Evolutionary conservation across 768 basidiomycete species (phyloP).

Genomic region (Lactarius trivialis): DNA sequence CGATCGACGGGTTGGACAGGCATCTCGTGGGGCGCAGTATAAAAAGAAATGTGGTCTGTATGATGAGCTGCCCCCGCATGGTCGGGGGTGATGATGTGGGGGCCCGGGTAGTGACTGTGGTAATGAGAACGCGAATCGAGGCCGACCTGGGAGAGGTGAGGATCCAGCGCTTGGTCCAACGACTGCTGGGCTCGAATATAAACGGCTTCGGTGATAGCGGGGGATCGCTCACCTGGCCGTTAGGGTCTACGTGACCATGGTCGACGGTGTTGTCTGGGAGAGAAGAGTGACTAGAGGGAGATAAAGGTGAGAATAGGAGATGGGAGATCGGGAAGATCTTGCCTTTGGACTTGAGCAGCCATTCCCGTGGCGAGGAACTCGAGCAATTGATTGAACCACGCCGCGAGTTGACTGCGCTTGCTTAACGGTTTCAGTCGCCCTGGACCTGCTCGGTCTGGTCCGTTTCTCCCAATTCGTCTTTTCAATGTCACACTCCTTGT

Average conservation of each 20-base stretch:
- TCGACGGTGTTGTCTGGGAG: conserved; percentile 23
- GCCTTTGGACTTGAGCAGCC: conserved; percentile 24
- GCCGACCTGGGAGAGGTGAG: conserved; percentile 22
- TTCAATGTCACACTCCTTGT: conserved; percentile 5
- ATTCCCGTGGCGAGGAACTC: conserved; percentile 21
- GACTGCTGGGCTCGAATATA: conserved; percentile 16
- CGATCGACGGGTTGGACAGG: conserved; percentile 20
- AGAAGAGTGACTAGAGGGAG: conserved; percentile 18
- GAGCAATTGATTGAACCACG: conserved; percentile 21
- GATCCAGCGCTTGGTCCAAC: conserved; percentile 24
- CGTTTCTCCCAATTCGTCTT: conserved; percentile 14
- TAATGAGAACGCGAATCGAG: conserved; percentile 24
- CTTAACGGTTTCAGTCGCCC: conserved; percentile 20
- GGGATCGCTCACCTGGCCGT: conserved; percentile 21
- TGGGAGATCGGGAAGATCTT: conserved; percentile 23
- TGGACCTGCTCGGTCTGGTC: conserved; percentile 17
- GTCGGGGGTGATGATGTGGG: conserved; percentile 22
- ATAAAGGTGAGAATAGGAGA: conserved; percentile 21
- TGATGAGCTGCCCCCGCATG: conserved; percentile 21
- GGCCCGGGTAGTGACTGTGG: conserved; percentile 19
- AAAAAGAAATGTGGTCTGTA: conserved; percentile 21
- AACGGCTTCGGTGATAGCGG: conserved; percentile 12
- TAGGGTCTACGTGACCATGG: conserved; percentile 23
- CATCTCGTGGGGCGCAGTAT: conserved; percentile 19
- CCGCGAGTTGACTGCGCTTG: conserved; percentile 20